Evolutionary conservation across 2,329 filamentous ascomycete species (phyloP), one percentile per base, ranked within the genome.

Genomic region (Ceratocystis variospora): DNA sequence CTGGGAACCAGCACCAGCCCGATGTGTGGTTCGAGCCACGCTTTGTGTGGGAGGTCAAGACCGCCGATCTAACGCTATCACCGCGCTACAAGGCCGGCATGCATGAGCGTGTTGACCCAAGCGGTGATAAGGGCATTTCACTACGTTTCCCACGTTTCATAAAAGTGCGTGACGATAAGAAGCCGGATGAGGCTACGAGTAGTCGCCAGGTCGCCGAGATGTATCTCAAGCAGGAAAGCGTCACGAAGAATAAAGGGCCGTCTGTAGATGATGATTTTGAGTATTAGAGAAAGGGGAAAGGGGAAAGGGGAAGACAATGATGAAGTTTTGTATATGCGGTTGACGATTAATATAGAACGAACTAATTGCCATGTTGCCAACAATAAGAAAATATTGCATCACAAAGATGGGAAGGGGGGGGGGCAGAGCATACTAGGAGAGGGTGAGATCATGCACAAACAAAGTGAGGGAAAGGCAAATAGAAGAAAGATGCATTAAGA

Each of bases 21-120:
- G 94, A 99, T 74, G 91, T 99, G 46, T 99, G 94, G 94, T 94
- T 99, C 74, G 94, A 99, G 79, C 90, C 94, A 15, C 85, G 86
- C 53, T 87, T 88, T 72, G 94, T 99, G 1, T 99, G 94, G 94
- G 94, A 99, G 77, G 92, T 99, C 71, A 96, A 93, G 79, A 96
- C 93, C 12, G 94, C 94, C 0, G 94, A 99, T 79, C 76, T 99
- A 71, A 97, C 94, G 1, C 82, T 99, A 25, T 93, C 88, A 71
- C 94, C 94, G 31, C 81, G 92, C 48, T 99, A 99, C 77, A 90
- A 92, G 76, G 94, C 94, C n/a, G 94, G 89, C 0, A 84, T 84
- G 61, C 86, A 87, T 71, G 90, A 95, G 73, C 86, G 92, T 5
- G 81, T 89, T n/a, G 88, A 89, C 67, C 81, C 82, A 0, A 79